phyloP scores from a whole-genome alignment of 306 rosid species.

The Cicer cuneatum region DNA sequence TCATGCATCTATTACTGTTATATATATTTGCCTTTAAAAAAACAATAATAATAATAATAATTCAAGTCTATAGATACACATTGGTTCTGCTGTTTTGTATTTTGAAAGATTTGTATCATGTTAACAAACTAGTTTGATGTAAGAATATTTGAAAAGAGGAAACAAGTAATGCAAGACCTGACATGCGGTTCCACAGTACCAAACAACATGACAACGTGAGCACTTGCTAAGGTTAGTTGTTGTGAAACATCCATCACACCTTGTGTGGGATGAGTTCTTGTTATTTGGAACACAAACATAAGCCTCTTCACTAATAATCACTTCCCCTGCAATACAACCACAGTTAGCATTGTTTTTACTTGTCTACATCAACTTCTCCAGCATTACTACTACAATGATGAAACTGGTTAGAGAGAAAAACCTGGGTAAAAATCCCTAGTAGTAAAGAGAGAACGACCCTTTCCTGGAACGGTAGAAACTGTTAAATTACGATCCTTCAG shows the following conservation, averaged over 20 bases:
- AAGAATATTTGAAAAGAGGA: not conserved
- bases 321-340: conserved; percentile 63
- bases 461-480: conserved; percentile 60
- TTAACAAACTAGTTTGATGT: too few species aligned
- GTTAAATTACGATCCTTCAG: conserved; percentile 49
- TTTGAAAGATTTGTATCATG: too few species aligned
- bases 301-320: conserved; percentile 74
- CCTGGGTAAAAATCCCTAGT: conserved; percentile 71
- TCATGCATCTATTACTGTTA: too few species aligned
- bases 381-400: not conserved
- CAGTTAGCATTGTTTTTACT: too few species aligned
- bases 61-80: too few species aligned
- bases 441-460: conserved; percentile 78
- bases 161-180: conserved; percentile 51
- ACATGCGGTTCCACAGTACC: conserved; percentile 69
- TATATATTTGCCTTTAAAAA: too few species aligned
- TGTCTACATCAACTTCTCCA: too few species aligned
- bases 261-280: conserved; percentile 32
- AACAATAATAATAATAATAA: too few species aligned
- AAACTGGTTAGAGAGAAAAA: conserved; percentile 34
- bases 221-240: conserved; percentile 67
- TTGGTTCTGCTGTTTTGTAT: not conserved
- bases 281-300: conserved; percentile 75
- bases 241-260: conserved; percentile 74
- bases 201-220: conserved; percentile 65